Evolutionary conservation across 2,329 filamentous ascomycete species (phyloP), one percentile per base, ranked within the genome.

Genomic region (Incumbomyces lentus): DNA sequence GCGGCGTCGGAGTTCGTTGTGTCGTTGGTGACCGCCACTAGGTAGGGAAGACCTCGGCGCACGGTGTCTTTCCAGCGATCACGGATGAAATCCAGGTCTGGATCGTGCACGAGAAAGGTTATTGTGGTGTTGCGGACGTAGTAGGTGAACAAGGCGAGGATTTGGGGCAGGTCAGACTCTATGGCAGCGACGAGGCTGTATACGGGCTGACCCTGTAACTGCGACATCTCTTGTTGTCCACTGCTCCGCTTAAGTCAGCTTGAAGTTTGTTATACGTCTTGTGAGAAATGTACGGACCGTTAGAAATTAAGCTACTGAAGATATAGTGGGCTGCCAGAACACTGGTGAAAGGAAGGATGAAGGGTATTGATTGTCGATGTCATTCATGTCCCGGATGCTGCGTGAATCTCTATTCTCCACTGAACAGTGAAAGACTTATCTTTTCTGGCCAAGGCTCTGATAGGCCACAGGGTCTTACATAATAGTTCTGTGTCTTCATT

Each of bases 71-170:
- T n/a, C 8, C 16, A 37, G 8, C 42, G 40, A 13, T 7, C 13
- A 12, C 8, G 13, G 12, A 35, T 44, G 42, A 36, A 36, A 8
- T 12, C 30, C 7, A 19, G 7, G n/a, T 36, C 14, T 13, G 42
- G 16, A 11, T 44, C 32, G 42, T 37, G 32, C 17, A 44, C 13
- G 17, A 26, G 12, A 11, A 44, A 26, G 4, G 42, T 19, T 12
- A 44, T 36, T 13, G 42, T 44, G 13, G 42, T 44, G 19, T 44
- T 44, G 31, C 6, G 16, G 42, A 44, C 32, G 17, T 37, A 44
- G 31, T 44, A 18, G 13, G 35, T 36, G 42, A 18, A 26, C 8
- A 36, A 22, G 11, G 14, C 13, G 13, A 26, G 42, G 32, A 44
- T 36, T 16, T 34, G 32, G 6, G 31, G 32, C 12, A 44, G 8